These are phyloP conservation scores for Arabis alpina DNA, from an alignment of 345 rosid genomes.

Conservation along the genomic window DNA sequence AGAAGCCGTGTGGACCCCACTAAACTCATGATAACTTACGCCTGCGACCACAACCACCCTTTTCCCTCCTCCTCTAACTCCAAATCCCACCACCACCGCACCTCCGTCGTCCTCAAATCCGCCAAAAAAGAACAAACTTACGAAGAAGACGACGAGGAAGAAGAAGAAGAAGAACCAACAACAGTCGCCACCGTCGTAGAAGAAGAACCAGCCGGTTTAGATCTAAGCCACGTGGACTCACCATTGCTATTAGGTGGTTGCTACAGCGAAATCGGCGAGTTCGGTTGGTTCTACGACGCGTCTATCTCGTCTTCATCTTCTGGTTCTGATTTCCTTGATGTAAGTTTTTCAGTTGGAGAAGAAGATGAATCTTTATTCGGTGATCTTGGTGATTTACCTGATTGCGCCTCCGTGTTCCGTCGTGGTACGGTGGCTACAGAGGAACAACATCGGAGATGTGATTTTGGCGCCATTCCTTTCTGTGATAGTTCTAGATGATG, in stretches of 20 bases:
- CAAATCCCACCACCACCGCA: slow-evolving; percentile 53
- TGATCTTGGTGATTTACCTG: slow-evolving; percentile 79
- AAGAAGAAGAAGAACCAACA: slow-evolving; percentile 16
- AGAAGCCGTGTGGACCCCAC: slow-evolving; percentile 73
- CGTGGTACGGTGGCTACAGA: slow-evolving; percentile 37
- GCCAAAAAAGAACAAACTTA: slow-evolving; percentile 26
- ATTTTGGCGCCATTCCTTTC: slow-evolving; percentile 48
- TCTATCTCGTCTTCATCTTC: slow-evolving; percentile 47
- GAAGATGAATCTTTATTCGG: slow-evolving; percentile 69
- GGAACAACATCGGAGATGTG: slow-evolving; percentile 44
- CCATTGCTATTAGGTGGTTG: slow-evolving; percentile 46
- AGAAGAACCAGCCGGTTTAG: slow-evolving; percentile 31
- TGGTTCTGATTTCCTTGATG: slow-evolving; percentile 35
- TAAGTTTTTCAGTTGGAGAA: slow-evolving; percentile 38
- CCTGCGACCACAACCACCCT: slow-evolving; percentile 74
- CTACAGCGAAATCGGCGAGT: slow-evolving; percentile 48
- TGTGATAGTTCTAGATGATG: slow-evolving; percentile 46
- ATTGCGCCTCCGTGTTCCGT: slow-evolving; percentile 66
- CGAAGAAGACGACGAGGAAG: slow-evolving; percentile 33
- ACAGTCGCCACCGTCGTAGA: slow-evolving; percentile 12
- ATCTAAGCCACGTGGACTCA: slow-evolving; percentile 46
- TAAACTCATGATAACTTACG: slow-evolving; percentile 62
- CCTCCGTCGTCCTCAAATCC: slow-evolving; percentile 43
- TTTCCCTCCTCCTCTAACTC: slow-evolving; percentile 48
- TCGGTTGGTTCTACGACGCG: slow-evolving; percentile 64